A percentile compares a stretch with the other conserved stretches of the same genome.
Conservation (phyloP, 805 yeast genomes). For the Sungouiozyma intestinalis region DNA sequence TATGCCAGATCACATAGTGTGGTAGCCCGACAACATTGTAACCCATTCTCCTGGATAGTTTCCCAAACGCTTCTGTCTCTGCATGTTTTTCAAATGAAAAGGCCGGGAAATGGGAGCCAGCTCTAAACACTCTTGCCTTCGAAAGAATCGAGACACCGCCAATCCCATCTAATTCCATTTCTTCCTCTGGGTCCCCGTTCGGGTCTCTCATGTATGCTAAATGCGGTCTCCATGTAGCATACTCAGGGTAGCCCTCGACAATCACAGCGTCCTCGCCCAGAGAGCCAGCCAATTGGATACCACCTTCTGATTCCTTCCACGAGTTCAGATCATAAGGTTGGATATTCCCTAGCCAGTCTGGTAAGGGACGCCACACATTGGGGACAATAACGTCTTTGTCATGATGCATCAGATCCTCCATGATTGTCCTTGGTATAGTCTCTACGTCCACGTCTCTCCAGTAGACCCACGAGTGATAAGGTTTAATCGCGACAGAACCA, state of each 20-base stretch:
- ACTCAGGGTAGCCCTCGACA: slow-evolving; percentile 95
- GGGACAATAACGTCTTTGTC: slow-evolving; percentile 90
- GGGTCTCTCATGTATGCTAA: slow-evolving; percentile 91
- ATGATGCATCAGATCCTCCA: slow-evolving; percentile 90
- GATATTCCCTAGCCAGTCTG: slow-evolving; percentile 76
- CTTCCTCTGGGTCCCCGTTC: slow-evolving; percentile 87
- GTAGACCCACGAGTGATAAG: slow-evolving; percentile 91
- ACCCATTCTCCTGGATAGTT: slow-evolving; percentile 78
- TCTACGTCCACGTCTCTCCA: slow-evolving; percentile 99
- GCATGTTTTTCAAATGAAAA: slow-evolving; percentile 94
- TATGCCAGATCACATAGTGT: slow-evolving; percentile 94
- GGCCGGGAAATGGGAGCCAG: slow-evolving; percentile 93
- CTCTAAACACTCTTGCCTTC: slow-evolving; percentile 74
- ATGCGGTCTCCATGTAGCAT: slow-evolving; percentile 97
- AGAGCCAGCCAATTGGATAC: slow-evolving; percentile 59
- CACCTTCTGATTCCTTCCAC: slow-evolving; percentile 82
- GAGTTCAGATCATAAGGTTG: slow-evolving; percentile 80
- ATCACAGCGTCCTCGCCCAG: slow-evolving; percentile 91
- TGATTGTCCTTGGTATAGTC: slow-evolving; percentile 68
- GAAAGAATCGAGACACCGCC: slow-evolving; percentile 94
- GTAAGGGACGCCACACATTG: slow-evolving; percentile 84
- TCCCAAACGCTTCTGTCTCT: slow-evolving; percentile 96
- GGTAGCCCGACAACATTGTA: slow-evolving; percentile 82
- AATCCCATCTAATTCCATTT: slow-evolving; percentile 89
- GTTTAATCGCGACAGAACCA: slow-evolving; percentile 73